phyloP scores from a whole-genome alignment of 345 rosid genomes.

The Sisymbrium irio region DNA sequence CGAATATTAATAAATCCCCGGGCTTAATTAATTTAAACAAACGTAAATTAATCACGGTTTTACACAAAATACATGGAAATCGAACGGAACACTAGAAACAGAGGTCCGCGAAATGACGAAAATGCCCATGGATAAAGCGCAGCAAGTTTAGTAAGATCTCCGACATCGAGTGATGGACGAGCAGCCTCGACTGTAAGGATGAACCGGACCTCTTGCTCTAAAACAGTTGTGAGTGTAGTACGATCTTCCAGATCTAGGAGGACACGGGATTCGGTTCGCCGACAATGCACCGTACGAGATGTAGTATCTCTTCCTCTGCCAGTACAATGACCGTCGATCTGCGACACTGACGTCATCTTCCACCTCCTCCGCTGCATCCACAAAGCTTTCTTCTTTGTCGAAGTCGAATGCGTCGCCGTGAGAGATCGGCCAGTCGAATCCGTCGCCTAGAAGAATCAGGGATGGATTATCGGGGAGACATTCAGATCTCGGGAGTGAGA shows the following conservation, averaged over 20 bases:
- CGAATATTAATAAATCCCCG: background rate
- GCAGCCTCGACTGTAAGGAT: conserved; percentile 79
- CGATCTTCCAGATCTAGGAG: conserved; percentile 92
- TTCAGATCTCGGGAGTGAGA: conserved; percentile 11
- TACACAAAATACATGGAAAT: background rate
- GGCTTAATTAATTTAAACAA: background rate
- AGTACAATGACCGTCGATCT: conserved; percentile 67
- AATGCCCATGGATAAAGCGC: conserved; percentile 2
- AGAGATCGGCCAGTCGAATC: conserved; percentile 61
- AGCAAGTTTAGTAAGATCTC: conserved; percentile 34
- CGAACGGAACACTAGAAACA: background rate
- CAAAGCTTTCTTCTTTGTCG: conserved; percentile 11
- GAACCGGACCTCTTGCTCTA: conserved; percentile 57
- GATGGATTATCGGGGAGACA: conserved; percentile 39
- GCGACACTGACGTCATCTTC: conserved; percentile 21
- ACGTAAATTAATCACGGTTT: conserved; percentile 7
- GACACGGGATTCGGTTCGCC: conserved; percentile 84
- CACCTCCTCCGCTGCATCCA: conserved; percentile 15
- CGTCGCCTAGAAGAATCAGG: conserved; percentile 37
- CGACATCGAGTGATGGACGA: conserved; percentile 78
- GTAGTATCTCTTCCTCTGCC: conserved; percentile 61
- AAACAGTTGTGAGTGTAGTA: conserved; percentile 85
- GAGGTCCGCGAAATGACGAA: conserved; percentile 18
- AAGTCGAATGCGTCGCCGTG: conserved; percentile 14
- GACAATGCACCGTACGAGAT: conserved; percentile 89